Evolutionary conservation across 2,329 filamentous ascomycete genomes (phyloP).

Genomic region (Pyrenochaeta sp.): DNA sequence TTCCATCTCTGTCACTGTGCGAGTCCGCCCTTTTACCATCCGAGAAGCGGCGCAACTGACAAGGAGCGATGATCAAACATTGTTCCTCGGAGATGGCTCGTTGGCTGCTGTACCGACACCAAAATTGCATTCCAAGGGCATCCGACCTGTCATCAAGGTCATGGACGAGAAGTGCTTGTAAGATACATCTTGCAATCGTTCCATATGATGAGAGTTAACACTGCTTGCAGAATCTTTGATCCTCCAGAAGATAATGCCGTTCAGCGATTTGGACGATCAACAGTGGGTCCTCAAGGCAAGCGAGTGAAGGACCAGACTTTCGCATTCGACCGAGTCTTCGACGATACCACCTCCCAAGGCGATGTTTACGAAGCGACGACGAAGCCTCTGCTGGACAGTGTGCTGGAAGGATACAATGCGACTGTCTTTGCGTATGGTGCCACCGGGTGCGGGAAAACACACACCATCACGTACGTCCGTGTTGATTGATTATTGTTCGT

Average conservation of each 20-base stretch:
- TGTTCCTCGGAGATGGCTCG: conserved; percentile 97
- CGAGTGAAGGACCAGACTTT: conserved; percentile 98
- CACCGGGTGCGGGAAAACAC: conserved; percentile 97
- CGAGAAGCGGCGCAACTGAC: conserved; percentile 92
- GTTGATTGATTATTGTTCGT: not conserved
- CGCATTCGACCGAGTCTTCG: conserved; percentile 94
- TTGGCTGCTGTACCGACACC: conserved; percentile 86
- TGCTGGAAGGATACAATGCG: conserved; percentile 97
- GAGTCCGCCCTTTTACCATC: conserved; percentile 76
- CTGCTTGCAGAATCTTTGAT: conserved; percentile 80
- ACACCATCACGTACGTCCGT: conserved; percentile 74
- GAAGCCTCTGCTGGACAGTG: conserved; percentile 86
- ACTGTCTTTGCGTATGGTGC: conserved; percentile 98
- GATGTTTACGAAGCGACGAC: conserved; percentile 97
- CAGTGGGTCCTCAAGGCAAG: conserved; percentile 77
- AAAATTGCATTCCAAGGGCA: conserved; percentile 84
- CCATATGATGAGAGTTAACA: conserved; percentile 26
- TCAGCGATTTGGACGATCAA: conserved; percentile 83
- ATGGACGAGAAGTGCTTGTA: conserved; percentile 96
- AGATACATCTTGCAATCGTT: conserved; percentile 41
- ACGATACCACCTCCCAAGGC: conserved; percentile 89
- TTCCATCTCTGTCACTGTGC: conserved; percentile 63
- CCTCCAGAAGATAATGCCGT: conserved; percentile 94
- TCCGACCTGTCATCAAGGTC: conserved; percentile 93
- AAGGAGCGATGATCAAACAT: conserved; percentile 79